Conservation (phyloP, 2,329 filamentous ascomycete species). For the Xylariaceae sp. region DNA sequence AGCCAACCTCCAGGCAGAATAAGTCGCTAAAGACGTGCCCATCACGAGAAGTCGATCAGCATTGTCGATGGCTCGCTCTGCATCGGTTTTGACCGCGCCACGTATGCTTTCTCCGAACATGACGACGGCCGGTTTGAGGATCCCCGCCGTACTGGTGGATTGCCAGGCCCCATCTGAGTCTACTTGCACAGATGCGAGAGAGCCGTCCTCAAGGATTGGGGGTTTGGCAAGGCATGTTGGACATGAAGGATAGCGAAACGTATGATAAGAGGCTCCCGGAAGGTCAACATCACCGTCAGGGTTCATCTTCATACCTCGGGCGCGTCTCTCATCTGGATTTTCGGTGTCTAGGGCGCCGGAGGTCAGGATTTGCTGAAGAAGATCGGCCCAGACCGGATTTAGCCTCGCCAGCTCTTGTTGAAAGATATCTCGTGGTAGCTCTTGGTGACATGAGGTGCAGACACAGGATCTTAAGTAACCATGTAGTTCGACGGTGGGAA, state of each 20-base stretch:
- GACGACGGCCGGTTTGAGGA: conserved; percentile 87
- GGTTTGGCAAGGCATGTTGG: conserved; percentile 70
- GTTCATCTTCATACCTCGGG: conserved; percentile 74
- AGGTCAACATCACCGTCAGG: conserved; percentile 94
- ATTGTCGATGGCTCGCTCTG: conserved; percentile 74
- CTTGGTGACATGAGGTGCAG: conserved; percentile 73
- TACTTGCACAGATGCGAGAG: conserved; percentile 57
- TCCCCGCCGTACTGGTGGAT: conserved; percentile 62
- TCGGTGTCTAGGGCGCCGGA: conserved; percentile 75
- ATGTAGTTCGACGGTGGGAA: conserved; percentile 81
- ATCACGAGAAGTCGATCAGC: conserved; percentile 73
- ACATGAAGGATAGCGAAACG: conserved; percentile 88
- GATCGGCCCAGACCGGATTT: conserved; percentile 81
- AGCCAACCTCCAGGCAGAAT: conserved; percentile 87
- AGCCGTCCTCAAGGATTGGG: conserved; percentile 52
- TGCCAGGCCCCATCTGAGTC: conserved; percentile 80
- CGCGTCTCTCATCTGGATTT: conserved; percentile 64
- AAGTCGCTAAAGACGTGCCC: conserved; percentile 89
- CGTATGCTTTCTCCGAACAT: conserved; percentile 95
- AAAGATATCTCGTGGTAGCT: conserved; percentile 68
- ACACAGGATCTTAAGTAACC: conserved; percentile 80
- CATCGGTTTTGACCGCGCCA: conserved; percentile 63
- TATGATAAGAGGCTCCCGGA: conserved; percentile 79
- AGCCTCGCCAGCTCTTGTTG: conserved; percentile 71
- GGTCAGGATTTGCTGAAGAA: conserved; percentile 67